Evolutionary conservation across 2,329 filamentous ascomycete species (phyloP).

Genomic region (Didymella pomorum): DNA sequence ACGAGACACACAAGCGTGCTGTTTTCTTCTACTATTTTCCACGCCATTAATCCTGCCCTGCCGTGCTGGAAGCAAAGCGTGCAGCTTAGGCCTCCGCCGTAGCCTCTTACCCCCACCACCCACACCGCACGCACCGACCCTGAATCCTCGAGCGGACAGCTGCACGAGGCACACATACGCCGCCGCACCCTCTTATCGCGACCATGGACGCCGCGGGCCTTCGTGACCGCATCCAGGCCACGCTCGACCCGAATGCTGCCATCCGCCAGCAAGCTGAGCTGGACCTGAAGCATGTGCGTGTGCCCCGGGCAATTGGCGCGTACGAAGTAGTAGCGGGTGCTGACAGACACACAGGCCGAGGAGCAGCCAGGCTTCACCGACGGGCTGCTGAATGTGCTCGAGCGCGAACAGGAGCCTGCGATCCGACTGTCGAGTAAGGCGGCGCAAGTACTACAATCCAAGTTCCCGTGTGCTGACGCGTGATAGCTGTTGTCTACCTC

Average conservation of each 20-base stretch:
- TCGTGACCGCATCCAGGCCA: conserved; percentile 78
- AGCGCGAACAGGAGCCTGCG: conserved; percentile 83
- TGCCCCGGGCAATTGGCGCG: conserved; percentile 23
- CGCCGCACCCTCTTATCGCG: conserved; percentile 25
- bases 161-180: conserved; percentile 21
- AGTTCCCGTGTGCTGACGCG: conserved; percentile 33
- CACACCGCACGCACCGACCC: conserved; percentile 33
- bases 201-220: conserved; percentile 78
- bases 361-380: conserved; percentile 88
- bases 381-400: conserved; percentile 87
- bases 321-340: conserved; percentile 23
- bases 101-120: conserved; percentile 26
- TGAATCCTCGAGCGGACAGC: conserved; percentile 15
- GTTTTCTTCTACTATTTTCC: conserved; percentile 21
- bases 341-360: conserved; percentile 72
- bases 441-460: conserved; percentile 28
- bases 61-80: conserved; percentile 26
- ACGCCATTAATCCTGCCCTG: conserved; percentile 19
- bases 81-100: conserved; percentile 25
- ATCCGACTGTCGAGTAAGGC: conserved; percentile 84
- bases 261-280: conserved; percentile 78
- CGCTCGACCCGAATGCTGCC: conserved; percentile 77
- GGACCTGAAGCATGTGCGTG: conserved; percentile 79
- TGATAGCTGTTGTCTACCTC: conserved; percentile 88
- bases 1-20: conserved; percentile 24